phyloP scores from a whole-genome alignment of 768 basidiomycete genomes.

The Termitomyces sp. region DNA sequence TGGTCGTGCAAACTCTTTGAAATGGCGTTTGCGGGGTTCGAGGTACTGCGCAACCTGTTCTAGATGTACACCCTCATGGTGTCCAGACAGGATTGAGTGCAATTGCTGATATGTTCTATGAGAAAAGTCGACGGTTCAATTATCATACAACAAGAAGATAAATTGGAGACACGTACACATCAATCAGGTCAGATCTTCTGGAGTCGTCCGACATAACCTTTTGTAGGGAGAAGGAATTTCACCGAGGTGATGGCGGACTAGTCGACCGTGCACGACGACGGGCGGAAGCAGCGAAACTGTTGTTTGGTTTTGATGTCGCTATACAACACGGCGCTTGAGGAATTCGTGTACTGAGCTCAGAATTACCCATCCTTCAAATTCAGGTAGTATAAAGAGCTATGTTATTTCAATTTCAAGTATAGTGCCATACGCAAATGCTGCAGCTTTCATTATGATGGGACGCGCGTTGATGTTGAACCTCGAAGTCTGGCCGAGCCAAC shows the following conservation, averaged over 20 bases:
- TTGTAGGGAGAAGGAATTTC: neutral
- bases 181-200: constrained; percentile 65
- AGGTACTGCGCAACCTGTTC: constrained; percentile 58
- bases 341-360: too few relatives aligned
- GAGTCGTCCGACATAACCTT: constrained; percentile 39
- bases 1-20: constrained; percentile 52
- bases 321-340: neutral
- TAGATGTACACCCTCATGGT: constrained; percentile 50
- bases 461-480: too few relatives aligned
- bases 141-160: neutral
- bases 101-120: constrained; percentile 60
- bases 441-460: too few relatives aligned
- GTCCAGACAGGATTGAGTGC: constrained; percentile 52
- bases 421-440: too few relatives aligned
- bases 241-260: neutral
- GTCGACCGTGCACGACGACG: neutral
- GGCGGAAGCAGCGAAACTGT: neutral
- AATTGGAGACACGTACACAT: constrained; percentile 44
- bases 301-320: constrained; percentile 1
- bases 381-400: too few relatives aligned
- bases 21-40: constrained; percentile 46
- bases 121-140: neutral
- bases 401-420: too few relatives aligned
- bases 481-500: too few relatives aligned
- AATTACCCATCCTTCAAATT: too few relatives aligned